Evolutionary conservation across 108 stramenopile genomes (phyloP).

Genomic region (Nannochloropsis gaditana): DNA sequence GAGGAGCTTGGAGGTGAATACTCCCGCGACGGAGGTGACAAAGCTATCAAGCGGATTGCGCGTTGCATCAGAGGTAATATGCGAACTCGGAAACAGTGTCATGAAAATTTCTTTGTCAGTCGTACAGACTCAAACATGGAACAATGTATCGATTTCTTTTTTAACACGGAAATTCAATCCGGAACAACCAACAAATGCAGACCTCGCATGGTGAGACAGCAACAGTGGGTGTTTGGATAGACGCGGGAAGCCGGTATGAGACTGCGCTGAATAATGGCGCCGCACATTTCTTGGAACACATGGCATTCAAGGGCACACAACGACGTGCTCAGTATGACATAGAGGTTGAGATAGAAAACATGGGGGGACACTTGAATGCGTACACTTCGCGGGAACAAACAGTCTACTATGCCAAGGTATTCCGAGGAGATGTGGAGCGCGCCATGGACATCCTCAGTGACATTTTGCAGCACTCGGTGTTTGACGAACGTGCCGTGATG

Average conservation of each 20-base stretch:
- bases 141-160: not conserved
- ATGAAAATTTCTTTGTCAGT: too few relatives aligned
- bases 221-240: conserved; percentile 61
- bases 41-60: conserved; percentile 47
- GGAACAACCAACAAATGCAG: not conserved
- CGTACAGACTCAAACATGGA: not conserved
- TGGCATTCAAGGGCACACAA: conserved; percentile 95
- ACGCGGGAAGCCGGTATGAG: conserved; percentile 81
- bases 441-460: conserved; percentile 95
- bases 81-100: too few relatives aligned
- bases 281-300: conserved; percentile 99
- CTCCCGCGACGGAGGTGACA: conserved; percentile 52
- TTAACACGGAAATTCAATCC: not conserved
- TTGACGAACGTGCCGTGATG: conserved; percentile 77
- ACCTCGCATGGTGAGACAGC: conserved; percentile 61
- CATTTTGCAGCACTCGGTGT: conserved; percentile 74
- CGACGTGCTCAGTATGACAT: conserved; percentile 78
- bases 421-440: conserved; percentile 80
- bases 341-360: conserved; percentile 99
- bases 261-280: conserved; percentile 91
- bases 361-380: conserved; percentile 97
- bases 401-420: conserved; percentile 98
- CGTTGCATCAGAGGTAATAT: conserved; percentile 50
- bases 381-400: conserved; percentile 98
- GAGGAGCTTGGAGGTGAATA: conserved; percentile 29